These are phyloP conservation scores for Beauveria sp. DNA, from an alignment of 2,329 filamentous ascomycete genomes.

Conservation along the genomic window DNA sequence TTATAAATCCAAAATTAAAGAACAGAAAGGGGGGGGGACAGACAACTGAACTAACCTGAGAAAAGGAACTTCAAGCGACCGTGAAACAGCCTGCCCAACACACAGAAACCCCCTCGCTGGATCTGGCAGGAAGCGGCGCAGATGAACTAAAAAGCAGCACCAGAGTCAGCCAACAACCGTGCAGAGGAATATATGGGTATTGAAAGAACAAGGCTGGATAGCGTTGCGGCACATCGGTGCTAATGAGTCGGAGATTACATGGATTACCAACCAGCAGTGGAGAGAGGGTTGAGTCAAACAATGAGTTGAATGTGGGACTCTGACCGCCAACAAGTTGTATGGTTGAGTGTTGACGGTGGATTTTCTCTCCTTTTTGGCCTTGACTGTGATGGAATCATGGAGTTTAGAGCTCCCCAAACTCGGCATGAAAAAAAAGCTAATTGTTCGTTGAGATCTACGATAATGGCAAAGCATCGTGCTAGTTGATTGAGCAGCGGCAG, in stretches of 20 bases:
- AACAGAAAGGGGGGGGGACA: neutral
- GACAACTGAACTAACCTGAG: neutral
- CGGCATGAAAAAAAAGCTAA: no score
- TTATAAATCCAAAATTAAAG: neutral
- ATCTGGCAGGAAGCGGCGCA: neutral
- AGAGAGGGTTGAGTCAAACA: neutral
- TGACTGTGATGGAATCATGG: neutral
- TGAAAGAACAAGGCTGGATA: neutral
- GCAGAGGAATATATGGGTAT: neutral
- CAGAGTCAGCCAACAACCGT: neutral
- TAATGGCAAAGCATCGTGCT: no score
- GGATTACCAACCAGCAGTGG: conserved; percentile 2
- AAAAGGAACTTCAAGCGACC: neutral
- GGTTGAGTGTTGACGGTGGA: neutral
- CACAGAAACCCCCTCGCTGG: neutral
- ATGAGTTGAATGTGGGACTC: neutral
- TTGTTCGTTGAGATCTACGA: no score
- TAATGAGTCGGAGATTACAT: neutral
- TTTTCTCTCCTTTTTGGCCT: no score
- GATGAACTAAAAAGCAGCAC: neutral
- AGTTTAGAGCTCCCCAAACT: neutral
- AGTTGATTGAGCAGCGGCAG: no score
- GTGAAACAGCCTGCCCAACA: neutral
- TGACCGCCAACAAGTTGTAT: neutral
- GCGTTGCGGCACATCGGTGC: neutral